Evolutionary conservation across 2,329 filamentous ascomycete species (phyloP).

Genomic region (Aspergillus versicolor): DNA sequence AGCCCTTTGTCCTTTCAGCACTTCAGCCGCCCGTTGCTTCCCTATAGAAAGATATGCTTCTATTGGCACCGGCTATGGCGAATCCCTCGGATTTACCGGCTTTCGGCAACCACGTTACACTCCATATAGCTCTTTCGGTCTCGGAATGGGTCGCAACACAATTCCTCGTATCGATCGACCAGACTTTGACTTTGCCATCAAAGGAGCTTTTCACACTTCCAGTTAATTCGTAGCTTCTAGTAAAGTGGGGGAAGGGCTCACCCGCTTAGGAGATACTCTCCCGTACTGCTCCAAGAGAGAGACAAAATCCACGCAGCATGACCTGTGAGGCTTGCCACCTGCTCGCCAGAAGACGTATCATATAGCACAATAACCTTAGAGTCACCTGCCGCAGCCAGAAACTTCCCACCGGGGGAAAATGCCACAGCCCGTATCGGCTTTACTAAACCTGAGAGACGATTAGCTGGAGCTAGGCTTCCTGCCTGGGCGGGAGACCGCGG

Average conservation of each 20-base stretch:
- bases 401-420: conserved; percentile 81
- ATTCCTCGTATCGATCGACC: conserved; percentile 78
- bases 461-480: conserved; percentile 12
- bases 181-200: conserved; percentile 94
- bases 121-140: conserved; percentile 81
- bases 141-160: conserved; percentile 95
- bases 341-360: conserved; percentile 88
- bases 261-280: conserved; percentile 86
- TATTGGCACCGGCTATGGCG: conserved; percentile 73
- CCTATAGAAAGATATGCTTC: conserved; percentile 76
- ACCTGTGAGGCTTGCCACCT: conserved; percentile 78
- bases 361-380: conserved; percentile 86
- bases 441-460: conserved; percentile 65
- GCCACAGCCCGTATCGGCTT: conserved; percentile 82
- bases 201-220: conserved; percentile 57
- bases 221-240: conserved; percentile 3
- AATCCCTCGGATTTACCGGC: conserved; percentile 65
- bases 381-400: conserved; percentile 87
- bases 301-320: conserved; percentile 86
- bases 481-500: neutral
- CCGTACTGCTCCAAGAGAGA: conserved; percentile 89
- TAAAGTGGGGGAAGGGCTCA: conserved; percentile 32
- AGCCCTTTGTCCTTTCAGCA: neutral
- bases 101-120: conserved; percentile 79
- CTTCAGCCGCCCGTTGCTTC: conserved; percentile 70